These are phyloP conservation scores for Saccharomycopsis fermentans DNA, from an alignment of 805 yeast species.

Conservation along the genomic window DNA sequence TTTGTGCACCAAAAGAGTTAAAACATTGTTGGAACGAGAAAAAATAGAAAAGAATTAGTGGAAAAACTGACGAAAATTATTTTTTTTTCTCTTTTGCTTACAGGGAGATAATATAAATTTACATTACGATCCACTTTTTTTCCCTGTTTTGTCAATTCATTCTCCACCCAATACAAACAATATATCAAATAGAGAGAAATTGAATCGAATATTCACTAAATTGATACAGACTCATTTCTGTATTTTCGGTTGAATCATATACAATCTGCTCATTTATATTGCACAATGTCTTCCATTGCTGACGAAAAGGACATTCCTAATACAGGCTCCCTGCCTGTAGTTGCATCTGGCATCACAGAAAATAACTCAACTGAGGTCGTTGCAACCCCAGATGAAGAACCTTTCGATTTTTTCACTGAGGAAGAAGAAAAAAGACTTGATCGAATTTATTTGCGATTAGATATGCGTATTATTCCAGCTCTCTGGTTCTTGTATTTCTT, in stretches of 20 bases:
- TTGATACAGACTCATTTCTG: no score
- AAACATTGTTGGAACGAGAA: no score
- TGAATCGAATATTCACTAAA: no score
- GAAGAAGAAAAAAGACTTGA: conserved; percentile 34
- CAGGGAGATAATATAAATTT: not conserved
- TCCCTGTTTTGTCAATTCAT: not conserved
- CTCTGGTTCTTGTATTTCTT: conserved; percentile 71
- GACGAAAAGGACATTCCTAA: not conserved
- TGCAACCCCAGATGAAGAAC: not conserved
- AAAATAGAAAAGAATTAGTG: no score
- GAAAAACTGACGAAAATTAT: no score
- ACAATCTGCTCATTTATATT: not conserved
- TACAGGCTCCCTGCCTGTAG: not conserved
- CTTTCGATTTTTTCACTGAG: conserved; percentile 18
- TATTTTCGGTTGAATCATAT: not conserved
- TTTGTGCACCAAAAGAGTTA: no score
- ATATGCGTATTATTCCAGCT: conserved; percentile 68
- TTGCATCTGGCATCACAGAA: not conserved
- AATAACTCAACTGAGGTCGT: not conserved
- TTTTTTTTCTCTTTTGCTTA: not conserved
- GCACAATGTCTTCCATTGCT: not conserved
- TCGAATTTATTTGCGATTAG: conserved; percentile 50
- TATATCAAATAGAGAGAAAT: no score
- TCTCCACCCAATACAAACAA: no score
- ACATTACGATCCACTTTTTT: not conserved